A percentile compares a stretch with the other conserved stretches of the same genome.
Evolutionary conservation across 2,329 filamentous ascomycete species (phyloP).

Genomic region (Leptographium procerum): DNA sequence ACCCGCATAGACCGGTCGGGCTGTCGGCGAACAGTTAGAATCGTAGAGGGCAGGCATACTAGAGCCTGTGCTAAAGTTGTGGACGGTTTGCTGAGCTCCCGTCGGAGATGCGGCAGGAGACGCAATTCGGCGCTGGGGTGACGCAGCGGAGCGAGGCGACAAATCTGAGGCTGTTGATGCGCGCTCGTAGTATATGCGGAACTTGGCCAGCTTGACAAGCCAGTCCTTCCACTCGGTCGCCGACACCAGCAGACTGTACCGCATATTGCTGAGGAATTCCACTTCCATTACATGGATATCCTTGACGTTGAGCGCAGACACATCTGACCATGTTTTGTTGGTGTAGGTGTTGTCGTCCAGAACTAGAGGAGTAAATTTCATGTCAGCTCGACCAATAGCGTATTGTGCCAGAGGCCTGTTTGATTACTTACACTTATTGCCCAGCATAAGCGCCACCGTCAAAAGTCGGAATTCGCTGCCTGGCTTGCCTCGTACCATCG

Average conservation of each 20-base stretch:
- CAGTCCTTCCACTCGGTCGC: slow-evolving; percentile 78
- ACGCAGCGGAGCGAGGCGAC: slow-evolving; percentile 23
- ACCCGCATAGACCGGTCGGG: neutral
- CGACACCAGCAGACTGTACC: slow-evolving; percentile 82
- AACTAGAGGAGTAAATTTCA: slow-evolving; percentile 35
- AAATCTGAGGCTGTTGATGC: slow-evolving; percentile 26
- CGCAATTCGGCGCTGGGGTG: slow-evolving; percentile 24
- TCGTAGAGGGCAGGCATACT: neutral
- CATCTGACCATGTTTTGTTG: slow-evolving; percentile 98
- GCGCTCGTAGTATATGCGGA: slow-evolving; percentile 70
- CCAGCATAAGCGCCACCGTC: slow-evolving; percentile 92
- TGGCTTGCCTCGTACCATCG: slow-evolving; percentile 75
- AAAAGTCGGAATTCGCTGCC: slow-evolving; percentile 89
- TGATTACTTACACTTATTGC: slow-evolving; percentile 71
- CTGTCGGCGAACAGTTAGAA: neutral
- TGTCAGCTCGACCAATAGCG: neutral
- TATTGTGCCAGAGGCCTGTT: neutral
- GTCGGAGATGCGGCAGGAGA: slow-evolving; percentile 43
- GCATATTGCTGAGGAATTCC: slow-evolving; percentile 98
- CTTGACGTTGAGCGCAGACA: slow-evolving; percentile 83
- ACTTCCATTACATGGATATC: slow-evolving; percentile 99
- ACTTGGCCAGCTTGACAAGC: slow-evolving; percentile 72
- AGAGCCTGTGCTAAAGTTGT: neutral
- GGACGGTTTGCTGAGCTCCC: slow-evolving; percentile 16
- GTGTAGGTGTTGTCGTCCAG: slow-evolving; percentile 98